phyloP scores from a whole-genome alignment of 345 rosid genomes.

The Pistacia atlantica region DNA sequence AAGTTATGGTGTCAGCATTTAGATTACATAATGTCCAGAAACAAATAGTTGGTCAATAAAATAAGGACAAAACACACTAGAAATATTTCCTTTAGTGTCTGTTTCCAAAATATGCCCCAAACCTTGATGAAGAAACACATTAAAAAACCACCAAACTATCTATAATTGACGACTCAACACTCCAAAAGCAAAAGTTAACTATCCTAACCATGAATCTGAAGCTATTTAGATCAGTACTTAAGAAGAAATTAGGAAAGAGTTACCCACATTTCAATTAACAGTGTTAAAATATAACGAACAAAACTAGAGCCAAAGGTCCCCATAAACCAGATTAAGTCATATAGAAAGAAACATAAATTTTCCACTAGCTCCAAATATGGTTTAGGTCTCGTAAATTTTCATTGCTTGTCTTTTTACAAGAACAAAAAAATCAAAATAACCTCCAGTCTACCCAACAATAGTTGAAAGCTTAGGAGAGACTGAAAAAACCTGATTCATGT shows the following conservation, averaged over 20 bases:
- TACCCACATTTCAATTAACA: neutral
- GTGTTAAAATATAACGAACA: no score
- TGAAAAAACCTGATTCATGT: slow-evolving; percentile 90
- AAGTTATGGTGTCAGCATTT: no score
- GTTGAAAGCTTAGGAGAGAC: neutral
- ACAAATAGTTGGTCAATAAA: no score
- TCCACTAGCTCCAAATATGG: neutral
- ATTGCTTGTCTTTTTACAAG: neutral
- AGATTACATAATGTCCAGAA: no score
- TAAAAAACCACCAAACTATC: neutral
- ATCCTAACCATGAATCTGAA: neutral
- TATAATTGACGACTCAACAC: neutral
- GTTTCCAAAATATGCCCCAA: neutral
- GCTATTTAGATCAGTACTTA: no score
- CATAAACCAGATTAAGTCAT: neutral
- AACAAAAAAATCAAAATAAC: neutral
- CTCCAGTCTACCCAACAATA: neutral
- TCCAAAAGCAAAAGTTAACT: neutral
- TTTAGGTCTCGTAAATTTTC: neutral
- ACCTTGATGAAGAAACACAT: neutral
- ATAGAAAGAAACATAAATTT: slow-evolving; percentile 1
- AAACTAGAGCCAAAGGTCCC: neutral
- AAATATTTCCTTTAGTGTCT: neutral
- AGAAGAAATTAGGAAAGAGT: neutral
- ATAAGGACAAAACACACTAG: neutral